Evolutionary conservation across 352 stramenopile species (phyloP).

Genomic region (Peronospora tabacina): DNA sequence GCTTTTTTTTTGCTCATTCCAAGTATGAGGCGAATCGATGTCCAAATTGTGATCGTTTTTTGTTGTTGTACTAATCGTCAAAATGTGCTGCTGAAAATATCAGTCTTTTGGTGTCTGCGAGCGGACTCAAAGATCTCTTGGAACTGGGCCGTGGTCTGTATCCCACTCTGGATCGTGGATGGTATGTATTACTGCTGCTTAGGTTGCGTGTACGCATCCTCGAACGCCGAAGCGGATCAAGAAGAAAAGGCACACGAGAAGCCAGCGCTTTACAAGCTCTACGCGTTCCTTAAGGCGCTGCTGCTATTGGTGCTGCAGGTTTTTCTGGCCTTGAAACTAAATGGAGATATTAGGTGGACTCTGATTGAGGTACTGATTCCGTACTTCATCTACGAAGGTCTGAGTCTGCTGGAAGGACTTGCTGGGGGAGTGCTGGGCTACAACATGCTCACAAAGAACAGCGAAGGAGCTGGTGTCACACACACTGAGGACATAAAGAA

Average conservation of each 20-base stretch:
- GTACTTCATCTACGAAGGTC: slow-evolving; percentile 72
- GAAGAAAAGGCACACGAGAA: slow-evolving; percentile 49
- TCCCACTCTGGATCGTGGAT: slow-evolving; percentile 74
- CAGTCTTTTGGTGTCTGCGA: slow-evolving; percentile 81
- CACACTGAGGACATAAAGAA: slow-evolving; percentile 66
- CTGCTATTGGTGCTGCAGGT: slow-evolving; percentile 71
- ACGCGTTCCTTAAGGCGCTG: slow-evolving; percentile 73
- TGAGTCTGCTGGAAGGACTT: slow-evolving; percentile 65
- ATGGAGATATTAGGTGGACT: slow-evolving; percentile 56
- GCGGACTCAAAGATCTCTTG: slow-evolving; percentile 66
- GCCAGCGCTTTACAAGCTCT: slow-evolving; percentile 57
- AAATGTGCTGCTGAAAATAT: slow-evolving; percentile 4
- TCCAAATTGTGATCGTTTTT: slow-evolving; percentile 1
- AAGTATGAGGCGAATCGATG: slow-evolving; percentile 35
- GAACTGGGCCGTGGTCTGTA: slow-evolving; percentile 76
- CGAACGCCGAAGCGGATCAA: slow-evolving; percentile 40
- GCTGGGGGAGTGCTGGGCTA: slow-evolving; percentile 53
- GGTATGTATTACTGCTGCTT: slow-evolving; percentile 70
- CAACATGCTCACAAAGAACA: slow-evolving; percentile 63
- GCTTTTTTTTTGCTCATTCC: slow-evolving; percentile 83
- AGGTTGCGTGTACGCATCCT: slow-evolving; percentile 46
- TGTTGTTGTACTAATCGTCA: slow-evolving; percentile 12
- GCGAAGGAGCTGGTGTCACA: slow-evolving; percentile 58
- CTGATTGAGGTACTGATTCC: slow-evolving; percentile 59
- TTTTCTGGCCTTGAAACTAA: slow-evolving; percentile 78